A percentile compares a stretch with the other conserved stretches of the same genome.
Evolutionary conservation across 495 filamentous ascomycete genomes (phyloP).

Genomic region (Cryomyces antarcticus): DNA sequence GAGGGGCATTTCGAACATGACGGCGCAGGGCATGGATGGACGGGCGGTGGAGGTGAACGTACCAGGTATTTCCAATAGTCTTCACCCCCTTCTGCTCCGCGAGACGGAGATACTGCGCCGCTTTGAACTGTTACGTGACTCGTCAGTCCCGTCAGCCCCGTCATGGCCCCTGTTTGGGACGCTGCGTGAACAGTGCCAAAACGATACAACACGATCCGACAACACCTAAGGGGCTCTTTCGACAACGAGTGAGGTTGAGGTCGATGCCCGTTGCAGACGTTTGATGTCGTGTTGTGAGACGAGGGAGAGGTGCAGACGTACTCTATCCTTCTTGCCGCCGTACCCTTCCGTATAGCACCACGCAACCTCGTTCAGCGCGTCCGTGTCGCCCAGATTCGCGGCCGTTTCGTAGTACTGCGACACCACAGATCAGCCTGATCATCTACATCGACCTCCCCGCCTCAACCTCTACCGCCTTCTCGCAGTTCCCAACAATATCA

Average conservation of each 20-base stretch:
- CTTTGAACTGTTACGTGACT: constrained; percentile 39
- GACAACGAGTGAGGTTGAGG: not conserved
- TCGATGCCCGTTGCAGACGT: not conserved
- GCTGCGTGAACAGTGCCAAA: not conserved
- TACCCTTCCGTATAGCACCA: constrained; percentile 95
- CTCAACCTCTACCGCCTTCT: too few relatives aligned
- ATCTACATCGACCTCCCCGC: too few relatives aligned
- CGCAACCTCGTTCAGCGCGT: constrained; percentile 93
- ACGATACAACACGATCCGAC: not conserved
- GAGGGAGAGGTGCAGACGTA: constrained; percentile 25
- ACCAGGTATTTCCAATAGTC: constrained; percentile 90
- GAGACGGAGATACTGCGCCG: constrained; percentile 83
- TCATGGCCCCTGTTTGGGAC: too few relatives aligned
- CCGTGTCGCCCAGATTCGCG: constrained; percentile 84
- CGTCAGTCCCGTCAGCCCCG: constrained; percentile 4
- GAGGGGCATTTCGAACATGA: not conserved
- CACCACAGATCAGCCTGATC: too few relatives aligned
- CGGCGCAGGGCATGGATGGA: too few relatives aligned
- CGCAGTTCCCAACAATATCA: too few relatives aligned
- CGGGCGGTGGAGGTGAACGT: constrained; percentile 21
- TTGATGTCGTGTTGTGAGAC: not conserved
- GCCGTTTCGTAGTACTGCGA: constrained; percentile 93
- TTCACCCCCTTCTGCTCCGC: constrained; percentile 80
- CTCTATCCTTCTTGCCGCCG: constrained; percentile 92
- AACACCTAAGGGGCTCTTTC: not conserved